These are phyloP conservation scores for Eucalyptus pauciflora DNA, from an alignment of 345 rosid species.

Conservation along the genomic window DNA sequence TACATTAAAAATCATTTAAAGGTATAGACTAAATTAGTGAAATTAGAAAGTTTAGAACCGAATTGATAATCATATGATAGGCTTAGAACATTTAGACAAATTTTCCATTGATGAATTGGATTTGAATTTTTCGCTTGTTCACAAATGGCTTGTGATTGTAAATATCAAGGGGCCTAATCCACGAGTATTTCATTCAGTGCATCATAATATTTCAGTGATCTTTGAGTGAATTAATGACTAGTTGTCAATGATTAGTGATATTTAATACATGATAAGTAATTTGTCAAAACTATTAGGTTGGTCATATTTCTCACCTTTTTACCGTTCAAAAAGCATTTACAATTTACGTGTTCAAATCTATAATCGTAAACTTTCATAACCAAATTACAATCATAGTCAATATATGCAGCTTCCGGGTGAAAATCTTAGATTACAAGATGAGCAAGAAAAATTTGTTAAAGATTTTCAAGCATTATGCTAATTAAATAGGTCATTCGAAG, in stretches of 20 bases:
- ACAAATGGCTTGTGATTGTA: not conserved
- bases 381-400: not conserved
- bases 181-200: not conserved
- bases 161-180: not conserved
- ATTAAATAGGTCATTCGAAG: not conserved
- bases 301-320: not conserved
- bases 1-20: not conserved
- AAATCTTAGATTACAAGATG: not conserved
- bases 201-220: not conserved
- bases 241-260: not conserved
- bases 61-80: fast-evolving
- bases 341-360: not conserved
- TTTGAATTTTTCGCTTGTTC: not conserved
- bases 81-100: not conserved
- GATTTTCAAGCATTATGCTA: not conserved
- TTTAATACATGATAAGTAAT: not conserved
- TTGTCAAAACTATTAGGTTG: not conserved
- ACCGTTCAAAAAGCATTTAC: not conserved
- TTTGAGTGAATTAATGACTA: not conserved
- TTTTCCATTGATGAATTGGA: not conserved
- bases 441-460: not conserved
- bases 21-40: fast-evolving
- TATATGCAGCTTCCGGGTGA: not conserved
- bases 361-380: not conserved
- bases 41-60: not conserved